Percentiles rank a stretch among this genome's conserved stretches.
Conservation (phyloP, 257 asterid species). For the Misopates orontium region DNA sequence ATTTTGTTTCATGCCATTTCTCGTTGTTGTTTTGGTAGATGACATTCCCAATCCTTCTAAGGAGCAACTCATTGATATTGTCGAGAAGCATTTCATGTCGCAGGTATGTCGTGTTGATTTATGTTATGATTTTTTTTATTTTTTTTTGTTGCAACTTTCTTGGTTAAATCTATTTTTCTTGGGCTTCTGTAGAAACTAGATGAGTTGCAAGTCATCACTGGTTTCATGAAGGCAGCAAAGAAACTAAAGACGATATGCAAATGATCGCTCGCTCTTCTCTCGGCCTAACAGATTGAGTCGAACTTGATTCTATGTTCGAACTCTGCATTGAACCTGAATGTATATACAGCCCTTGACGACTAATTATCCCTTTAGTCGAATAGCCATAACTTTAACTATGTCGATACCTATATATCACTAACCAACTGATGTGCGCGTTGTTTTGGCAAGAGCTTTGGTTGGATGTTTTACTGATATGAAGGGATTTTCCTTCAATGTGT, state of each 20-base stretch:
- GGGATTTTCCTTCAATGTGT: too few relatives aligned
- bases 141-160: not conserved
- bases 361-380: conserved; percentile 10
- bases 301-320: conserved; percentile 12
- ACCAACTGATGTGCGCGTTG: conserved; percentile 25
- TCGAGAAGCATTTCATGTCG: conserved; percentile 86
- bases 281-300: conserved; percentile 32
- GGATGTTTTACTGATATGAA: conserved; percentile 12
- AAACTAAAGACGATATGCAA: conserved; percentile 74
- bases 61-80: conserved; percentile 82
- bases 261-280: conserved; percentile 29
- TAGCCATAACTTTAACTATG: conserved; percentile 39
- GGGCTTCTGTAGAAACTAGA: conserved; percentile 69
- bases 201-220: conserved; percentile 78
- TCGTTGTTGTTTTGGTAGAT: conserved; percentile 49
- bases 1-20: not conserved
- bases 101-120: conserved; percentile 47
- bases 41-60: conserved; percentile 71
- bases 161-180: not conserved
- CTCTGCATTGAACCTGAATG: conserved; percentile 25
- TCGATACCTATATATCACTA: conserved; percentile 37
- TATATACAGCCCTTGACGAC: conserved; percentile 25
- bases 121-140: not conserved
- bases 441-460: conserved; percentile 28
- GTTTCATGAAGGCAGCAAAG: conserved; percentile 83